Evolutionary conservation across 1,284 basidiomycete genomes (phyloP), one percentile per base, ranked within the genome.

Genomic region (Peniophora sp.): DNA sequence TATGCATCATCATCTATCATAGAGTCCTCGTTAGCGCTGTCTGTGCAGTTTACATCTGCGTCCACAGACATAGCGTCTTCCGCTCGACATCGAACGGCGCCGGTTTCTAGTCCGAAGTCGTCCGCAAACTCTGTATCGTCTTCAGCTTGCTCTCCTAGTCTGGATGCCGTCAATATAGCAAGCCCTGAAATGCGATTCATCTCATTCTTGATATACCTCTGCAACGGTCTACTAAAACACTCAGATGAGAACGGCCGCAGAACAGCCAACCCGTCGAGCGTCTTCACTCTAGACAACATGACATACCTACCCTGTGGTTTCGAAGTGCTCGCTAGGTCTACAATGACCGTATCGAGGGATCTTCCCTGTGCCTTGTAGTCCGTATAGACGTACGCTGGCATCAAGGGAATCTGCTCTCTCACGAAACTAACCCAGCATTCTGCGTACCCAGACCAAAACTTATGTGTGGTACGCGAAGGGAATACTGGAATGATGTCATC

Each of bases 351-450:
- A 1, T 52, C 50, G 11, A 65, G 36, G 2, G 60, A 59, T 12
- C 57, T 47, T 0, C 63, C 62, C 49, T 65, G 63, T 34, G 57
- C 57, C 46, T 64, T 65, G 42, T 60, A 61, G 18, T 60, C 62
- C 1, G 63, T 65, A n/a, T 59, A 60, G 0, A 55, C 50, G 49
- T 62, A 65, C 5, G 60, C 57, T 2, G 62, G 64, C 2, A 60
- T 18, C 1, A 65, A 15, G 0, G 64, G 62, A 0, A 64, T 9
- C 42, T 64, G 62, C 2, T 32, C 48, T 12, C 60, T 49, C 0
- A 15, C 22, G 23, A 60, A 53, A 0, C 45, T 45, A 23, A 47
- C 39, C 10, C 36, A 22, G 42, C 15, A 24, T 47, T 20, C 51
- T 22, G 37, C 37, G 37, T 5, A 41, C 37, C 8, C 18, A 5